Evolutionary conservation across 2,329 filamentous ascomycete species (phyloP).

Genomic region (Boeremia lycopersici): DNA sequence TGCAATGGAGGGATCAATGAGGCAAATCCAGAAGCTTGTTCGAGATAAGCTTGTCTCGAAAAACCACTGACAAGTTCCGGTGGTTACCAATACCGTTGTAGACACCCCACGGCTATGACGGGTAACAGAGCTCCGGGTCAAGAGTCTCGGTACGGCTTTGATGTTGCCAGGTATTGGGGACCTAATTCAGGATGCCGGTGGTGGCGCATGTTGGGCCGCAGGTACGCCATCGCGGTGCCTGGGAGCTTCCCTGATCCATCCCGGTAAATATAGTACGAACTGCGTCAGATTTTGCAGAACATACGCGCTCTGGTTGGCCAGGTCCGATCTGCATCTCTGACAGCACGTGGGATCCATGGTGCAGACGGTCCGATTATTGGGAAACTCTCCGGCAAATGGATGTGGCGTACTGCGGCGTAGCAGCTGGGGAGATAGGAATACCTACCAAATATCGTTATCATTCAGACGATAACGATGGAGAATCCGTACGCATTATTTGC

Average conservation of each 20-base stretch:
- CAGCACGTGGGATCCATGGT: background rate
- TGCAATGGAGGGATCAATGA: background rate
- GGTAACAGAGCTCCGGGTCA: background rate
- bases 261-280: background rate
- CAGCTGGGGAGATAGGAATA: background rate
- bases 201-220: background rate
- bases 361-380: slow-evolving; percentile 3
- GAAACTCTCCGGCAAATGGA: slow-evolving; percentile 3
- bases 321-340: background rate
- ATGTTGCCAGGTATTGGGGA: too few species aligned
- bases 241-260: background rate
- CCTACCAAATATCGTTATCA: background rate
- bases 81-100: background rate
- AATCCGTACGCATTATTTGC: too few species aligned
- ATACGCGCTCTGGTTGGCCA: background rate
- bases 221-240: background rate
- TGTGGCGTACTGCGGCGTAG: background rate
- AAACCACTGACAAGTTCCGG: background rate
- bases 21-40: background rate
- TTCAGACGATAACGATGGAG: background rate
- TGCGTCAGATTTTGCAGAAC: background rate
- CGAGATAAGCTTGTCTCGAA: slow-evolving; percentile 1
- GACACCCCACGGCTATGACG: background rate
- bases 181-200: background rate
- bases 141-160: background rate